Conservation (phyloP, 805 yeast species). For the Tetrapisispora namnaoensis region DNA sequence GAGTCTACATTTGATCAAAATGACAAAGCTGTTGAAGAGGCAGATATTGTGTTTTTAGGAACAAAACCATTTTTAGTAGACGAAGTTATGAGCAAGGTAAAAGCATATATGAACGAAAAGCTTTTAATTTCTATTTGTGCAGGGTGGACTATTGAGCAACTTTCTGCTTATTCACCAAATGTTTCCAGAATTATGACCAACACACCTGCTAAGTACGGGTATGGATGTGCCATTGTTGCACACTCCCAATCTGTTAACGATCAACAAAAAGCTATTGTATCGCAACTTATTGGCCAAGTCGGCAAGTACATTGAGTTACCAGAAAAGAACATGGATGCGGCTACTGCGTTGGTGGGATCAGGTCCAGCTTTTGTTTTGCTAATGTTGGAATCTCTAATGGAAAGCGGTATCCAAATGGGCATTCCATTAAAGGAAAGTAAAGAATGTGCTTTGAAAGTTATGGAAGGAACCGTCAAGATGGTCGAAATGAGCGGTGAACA, state of each 20-base stretch:
- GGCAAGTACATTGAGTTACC: conserved; percentile 58
- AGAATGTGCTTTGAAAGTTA: conserved; percentile 83
- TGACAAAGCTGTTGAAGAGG: conserved; percentile 45
- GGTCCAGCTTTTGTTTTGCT: conserved; percentile 92
- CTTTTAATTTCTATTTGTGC: conserved; percentile 78
- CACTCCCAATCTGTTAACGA: conserved; percentile 44
- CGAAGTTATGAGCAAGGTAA: conserved; percentile 45
- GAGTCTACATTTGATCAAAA: conserved; percentile 47
- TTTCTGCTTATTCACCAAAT: conserved; percentile 39
- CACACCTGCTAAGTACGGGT: conserved; percentile 88
- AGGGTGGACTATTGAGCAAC: conserved; percentile 77
- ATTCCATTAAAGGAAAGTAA: conserved; percentile 75
- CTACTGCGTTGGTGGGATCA: conserved; percentile 89
- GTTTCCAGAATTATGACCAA: conserved; percentile 96
- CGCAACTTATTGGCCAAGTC: conserved; percentile 45
- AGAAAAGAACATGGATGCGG: conserved; percentile 93
- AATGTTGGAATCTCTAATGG: conserved; percentile 85
- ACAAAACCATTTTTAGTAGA: conserved; percentile 80
- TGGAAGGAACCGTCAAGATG: conserved; percentile 92
- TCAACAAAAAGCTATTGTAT: conserved; percentile 30
- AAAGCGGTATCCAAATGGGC: conserved; percentile 93
- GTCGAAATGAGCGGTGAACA: conserved; percentile 71
- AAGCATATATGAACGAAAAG: conserved; percentile 38
- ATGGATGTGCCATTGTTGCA: conserved; percentile 90
- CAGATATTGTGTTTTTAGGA: conserved; percentile 70